Base-by-base conservation (phyloP, 1,284 basidiomycete species). In the Polyporus tsugae region DNA sequence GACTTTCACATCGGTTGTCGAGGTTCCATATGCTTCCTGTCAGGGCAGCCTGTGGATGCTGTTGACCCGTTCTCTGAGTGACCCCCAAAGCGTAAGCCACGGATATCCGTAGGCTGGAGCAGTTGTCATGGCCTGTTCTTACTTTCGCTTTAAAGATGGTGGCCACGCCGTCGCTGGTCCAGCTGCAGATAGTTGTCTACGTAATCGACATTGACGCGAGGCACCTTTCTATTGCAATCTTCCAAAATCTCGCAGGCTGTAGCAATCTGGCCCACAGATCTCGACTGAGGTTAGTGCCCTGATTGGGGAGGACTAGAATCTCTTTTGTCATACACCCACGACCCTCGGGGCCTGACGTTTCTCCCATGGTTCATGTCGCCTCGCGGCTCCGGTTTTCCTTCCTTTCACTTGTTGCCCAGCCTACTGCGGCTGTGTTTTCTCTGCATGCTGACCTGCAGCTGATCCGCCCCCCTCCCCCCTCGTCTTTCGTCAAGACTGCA, bases 331-430 rank as follows among this genome's bases (percentile, higher is more conserved):
- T 25, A 29, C 52, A 19, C 52, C 25, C 52, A 33, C 33, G 29
- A 55, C 29, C 29, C 22, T 25, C 46, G 46, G 46, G 25, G 22
- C 10, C 46, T 49, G 46, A 25, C 46, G 13, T 25, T 49, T 49
- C 46, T 49, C 46, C 46, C 46, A 49, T 49, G 46, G 46, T 49
- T 49, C 46, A 22, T 25, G 46, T 49, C 46, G 22, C 46, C 22
- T 25, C 46, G 7, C 46, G 22, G 22, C 46, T 25, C 46, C 22
- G 46, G 46, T 25, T 49, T 49, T 25, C 46, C 19, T 13, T 6
- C 13, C 19, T 49, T 46, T 25, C 46, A n/a, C n/a, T 22, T 25
- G 46, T 49, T 11, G 46, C 25, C 46, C 22, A 11, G 46, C 25
- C n/a, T 49, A n/a, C 2, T 25, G 22, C 46, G 22, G 22, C 22